Evolutionary conservation across 2,329 filamentous ascomycete species (phyloP), one percentile per base, ranked within the genome.

Genomic region (Pleurostoma richardsiae): DNA sequence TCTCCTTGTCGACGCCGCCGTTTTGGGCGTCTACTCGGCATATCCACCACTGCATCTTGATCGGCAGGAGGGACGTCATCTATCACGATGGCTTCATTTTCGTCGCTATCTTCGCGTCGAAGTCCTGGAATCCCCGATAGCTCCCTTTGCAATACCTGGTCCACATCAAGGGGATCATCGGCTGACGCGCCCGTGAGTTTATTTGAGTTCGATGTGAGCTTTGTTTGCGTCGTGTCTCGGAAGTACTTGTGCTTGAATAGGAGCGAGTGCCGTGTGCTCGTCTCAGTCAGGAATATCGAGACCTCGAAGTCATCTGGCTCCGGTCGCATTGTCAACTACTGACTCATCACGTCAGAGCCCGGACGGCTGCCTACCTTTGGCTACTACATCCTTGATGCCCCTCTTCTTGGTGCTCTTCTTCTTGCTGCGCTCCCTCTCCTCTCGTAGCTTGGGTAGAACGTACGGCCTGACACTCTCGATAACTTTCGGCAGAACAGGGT

Each of bases 231-330:
- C 42, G 74, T 80, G 48, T 84, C 78, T 49, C 79, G 75, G 55
- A 90, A 90, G 19, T 81, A 77, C 68, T 96, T 96, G 57, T 88
- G 83, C 65, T 94, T 95, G 47, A 84, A 86, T 48, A 97, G 77
- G 36, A 99, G 73, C 31, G 90, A 88, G 70, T 97, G 94, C 10
- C 90, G 82, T 3, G 86, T 91, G 44, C 81, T 84, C 6, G 86
- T 87, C 64, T 96, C 89, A 41, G 88, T 95, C 54, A 99, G 74
- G 68, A 96, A 97, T 54, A 99, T 87, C 36, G 90, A 88, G 10
- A 96, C 90, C 62, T 97, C 90, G 61, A 96, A 99, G 56, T 96
- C 92, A 66, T 96, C 92, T 94, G 54, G 19, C 19, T 54, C 46
- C 42, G 46, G 49, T 30, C 43, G 44, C 43, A 51, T 45, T 49